Percentiles rank a stretch among this genome's conserved stretches.
Conservation (phyloP, 164 flowering plant genomes). For the Dillenia turbinata region DNA sequence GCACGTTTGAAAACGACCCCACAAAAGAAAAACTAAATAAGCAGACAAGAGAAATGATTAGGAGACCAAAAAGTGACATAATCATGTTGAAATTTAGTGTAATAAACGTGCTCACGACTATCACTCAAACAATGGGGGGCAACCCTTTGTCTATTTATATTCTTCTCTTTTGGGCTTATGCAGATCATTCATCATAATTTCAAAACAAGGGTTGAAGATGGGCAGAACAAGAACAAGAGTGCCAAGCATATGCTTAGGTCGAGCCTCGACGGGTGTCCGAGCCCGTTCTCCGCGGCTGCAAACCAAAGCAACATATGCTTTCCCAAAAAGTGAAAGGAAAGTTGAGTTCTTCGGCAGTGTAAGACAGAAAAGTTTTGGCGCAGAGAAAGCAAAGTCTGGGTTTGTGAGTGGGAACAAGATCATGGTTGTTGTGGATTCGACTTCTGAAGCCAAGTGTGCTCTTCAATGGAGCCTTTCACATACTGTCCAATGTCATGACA, state of each 20-base stretch:
- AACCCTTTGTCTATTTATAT: background rate
- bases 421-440: conserved; percentile 81
- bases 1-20: conserved; percentile 32
- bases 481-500: conserved; percentile 64
- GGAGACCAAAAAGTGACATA: conserved; percentile 1
- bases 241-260: conserved; percentile 54
- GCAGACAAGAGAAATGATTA: conserved; percentile 12
- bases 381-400: conserved; percentile 14
- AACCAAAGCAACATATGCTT: conserved; percentile 18
- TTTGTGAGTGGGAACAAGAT: conserved; percentile 41
- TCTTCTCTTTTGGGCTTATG: background rate
- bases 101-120: conserved; percentile 1
- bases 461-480: conserved; percentile 82
- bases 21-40: conserved; percentile 13
- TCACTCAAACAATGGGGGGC: conserved; percentile 6
- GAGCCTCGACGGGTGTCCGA: conserved; percentile 48
- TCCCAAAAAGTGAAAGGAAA: conserved; percentile 14
- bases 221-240: conserved; percentile 32
- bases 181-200: background rate
- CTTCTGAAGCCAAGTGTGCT: conserved; percentile 64
- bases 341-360: background rate
- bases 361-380: conserved; percentile 6
- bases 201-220: conserved; percentile 21
- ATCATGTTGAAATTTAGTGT: background rate
- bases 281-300: conserved; percentile 54